Evolutionary conservation across 192 early-diverging fungal species (phyloP).

Genomic region (Haplosporangium gracile): DNA sequence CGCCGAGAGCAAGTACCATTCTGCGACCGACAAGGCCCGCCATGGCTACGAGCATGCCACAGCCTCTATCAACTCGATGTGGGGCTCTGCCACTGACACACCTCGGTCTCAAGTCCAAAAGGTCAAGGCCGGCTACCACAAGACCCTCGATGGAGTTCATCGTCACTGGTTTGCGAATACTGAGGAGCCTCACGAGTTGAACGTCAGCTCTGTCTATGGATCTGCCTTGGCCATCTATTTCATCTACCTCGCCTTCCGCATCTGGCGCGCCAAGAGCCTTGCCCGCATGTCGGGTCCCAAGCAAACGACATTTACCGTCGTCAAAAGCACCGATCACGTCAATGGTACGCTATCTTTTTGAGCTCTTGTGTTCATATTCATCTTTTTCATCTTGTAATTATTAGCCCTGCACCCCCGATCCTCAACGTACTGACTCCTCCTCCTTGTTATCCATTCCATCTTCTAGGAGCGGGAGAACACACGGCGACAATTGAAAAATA

Average conservation of each 20-base stretch:
- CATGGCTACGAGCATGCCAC: conserved; percentile 37
- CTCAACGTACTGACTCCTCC: not conserved
- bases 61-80: conserved; percentile 32
- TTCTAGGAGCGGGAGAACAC: conserved; percentile 10
- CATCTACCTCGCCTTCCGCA: conserved; percentile 23
- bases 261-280: conserved; percentile 24
- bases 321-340: not conserved
- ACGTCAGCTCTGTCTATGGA: conserved; percentile 38
- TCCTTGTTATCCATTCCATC: not conserved
- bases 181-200: not conserved
- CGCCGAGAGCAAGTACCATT: conserved; percentile 34
- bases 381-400: not conserved
- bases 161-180: conserved; percentile 15
- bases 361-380: not conserved
- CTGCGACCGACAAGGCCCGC: conserved; percentile 34
- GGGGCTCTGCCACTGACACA: conserved; percentile 23
- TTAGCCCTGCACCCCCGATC: too few relatives aligned
- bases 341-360: not conserved
- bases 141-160: conserved; percentile 17
- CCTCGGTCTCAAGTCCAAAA: conserved; percentile 2
- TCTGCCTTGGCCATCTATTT: conserved; percentile 29
- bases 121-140: conserved; percentile 25
- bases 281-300: conserved; percentile 24
- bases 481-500: conserved; percentile 22
- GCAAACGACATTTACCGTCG: conserved; percentile 18